A percentile compares a stretch with the other conserved stretches of the same genome.
phyloP scores from a whole-genome alignment of 2,329 filamentous ascomycete species.

The Pseudogymnoascus sp. region DNA sequence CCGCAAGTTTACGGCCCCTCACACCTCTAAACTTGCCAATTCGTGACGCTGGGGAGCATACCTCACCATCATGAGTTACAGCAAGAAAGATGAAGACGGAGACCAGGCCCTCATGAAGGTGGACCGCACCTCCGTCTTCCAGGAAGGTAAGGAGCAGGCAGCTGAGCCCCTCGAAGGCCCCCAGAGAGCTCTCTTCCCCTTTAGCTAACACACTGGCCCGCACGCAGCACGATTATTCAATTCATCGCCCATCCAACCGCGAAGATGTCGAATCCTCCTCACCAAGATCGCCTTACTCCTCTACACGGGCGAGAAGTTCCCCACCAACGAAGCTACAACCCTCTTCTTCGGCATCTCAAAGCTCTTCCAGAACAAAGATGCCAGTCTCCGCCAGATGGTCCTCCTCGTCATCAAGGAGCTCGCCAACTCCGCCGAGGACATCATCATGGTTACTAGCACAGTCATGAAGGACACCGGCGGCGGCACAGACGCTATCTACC shows the following conservation, averaged over 20 bases:
- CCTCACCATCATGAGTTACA: slow-evolving; percentile 69
- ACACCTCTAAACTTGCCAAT: slow-evolving; percentile 16
- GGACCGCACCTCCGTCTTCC: slow-evolving; percentile 94
- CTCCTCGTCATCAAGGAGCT: slow-evolving; percentile 98
- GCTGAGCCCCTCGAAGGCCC: slow-evolving; percentile 20
- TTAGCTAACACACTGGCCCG: slow-evolving; percentile 28
- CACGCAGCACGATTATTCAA: slow-evolving; percentile 87
- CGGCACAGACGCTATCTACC: slow-evolving; percentile 85
- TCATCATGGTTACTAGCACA: slow-evolving; percentile 98
- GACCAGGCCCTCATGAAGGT: slow-evolving; percentile 92
- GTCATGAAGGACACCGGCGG: slow-evolving; percentile 99
- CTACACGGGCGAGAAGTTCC: slow-evolving; percentile 95
- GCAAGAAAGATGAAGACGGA: slow-evolving; percentile 98
- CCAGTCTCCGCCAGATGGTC: slow-evolving; percentile 95
- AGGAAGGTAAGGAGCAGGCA: slow-evolving; percentile 63
- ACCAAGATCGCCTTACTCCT: slow-evolving; percentile 95
- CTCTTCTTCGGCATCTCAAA: slow-evolving; percentile 99
- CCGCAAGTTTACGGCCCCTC: background rate
- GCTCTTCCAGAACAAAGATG: slow-evolving; percentile 99
- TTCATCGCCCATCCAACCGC: slow-evolving; percentile 89
- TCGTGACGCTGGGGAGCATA: slow-evolving; percentile 29
- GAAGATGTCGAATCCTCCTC: slow-evolving; percentile 92
- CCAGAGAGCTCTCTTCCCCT: slow-evolving; percentile 16
- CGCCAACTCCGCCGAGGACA: slow-evolving; percentile 89
- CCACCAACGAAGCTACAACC: slow-evolving; percentile 91